A percentile compares a stretch with the other conserved stretches of the same genome.
phyloP scores from a whole-genome alignment of 179 eudicot genomes.

The Drosera spatulata region DNA sequence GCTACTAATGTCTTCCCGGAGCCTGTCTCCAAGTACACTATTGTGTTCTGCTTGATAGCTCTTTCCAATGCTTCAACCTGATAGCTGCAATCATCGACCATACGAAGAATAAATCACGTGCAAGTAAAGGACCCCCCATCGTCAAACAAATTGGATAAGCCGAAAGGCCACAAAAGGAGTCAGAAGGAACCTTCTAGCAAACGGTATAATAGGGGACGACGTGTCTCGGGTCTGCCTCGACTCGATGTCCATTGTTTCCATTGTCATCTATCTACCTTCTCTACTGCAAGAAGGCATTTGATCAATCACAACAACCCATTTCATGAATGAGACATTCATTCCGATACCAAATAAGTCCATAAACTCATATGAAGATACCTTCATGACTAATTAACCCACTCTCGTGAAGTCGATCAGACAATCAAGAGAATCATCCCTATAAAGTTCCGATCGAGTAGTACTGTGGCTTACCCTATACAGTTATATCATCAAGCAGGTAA shows the following conservation, averaged over 20 bases:
- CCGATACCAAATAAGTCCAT: no score
- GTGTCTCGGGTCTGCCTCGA: background rate
- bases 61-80: conserved; percentile 77
- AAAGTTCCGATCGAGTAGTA: no score
- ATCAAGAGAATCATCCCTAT: no score
- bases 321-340: no score
- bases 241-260: background rate
- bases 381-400: no score
- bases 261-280: no score
- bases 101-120: background rate
- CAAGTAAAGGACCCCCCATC: background rate
- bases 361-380: no score
- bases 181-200: conserved; percentile 10
- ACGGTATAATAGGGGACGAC: conserved; percentile 2
- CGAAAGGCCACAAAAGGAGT: background rate
- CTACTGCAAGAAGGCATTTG: no score
- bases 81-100: conserved; percentile 36
- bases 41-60: conserved; percentile 73
- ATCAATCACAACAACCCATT: no score
- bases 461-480: no score
- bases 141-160: background rate
- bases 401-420: no score
- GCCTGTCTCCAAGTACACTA: conserved; percentile 84
- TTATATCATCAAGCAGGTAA: no score
- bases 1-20: conserved; percentile 92